Evolutionary conservation across 805 yeast species (phyloP), one percentile per base, ranked within the genome.

Genomic region (Torulaspora quercuum): DNA sequence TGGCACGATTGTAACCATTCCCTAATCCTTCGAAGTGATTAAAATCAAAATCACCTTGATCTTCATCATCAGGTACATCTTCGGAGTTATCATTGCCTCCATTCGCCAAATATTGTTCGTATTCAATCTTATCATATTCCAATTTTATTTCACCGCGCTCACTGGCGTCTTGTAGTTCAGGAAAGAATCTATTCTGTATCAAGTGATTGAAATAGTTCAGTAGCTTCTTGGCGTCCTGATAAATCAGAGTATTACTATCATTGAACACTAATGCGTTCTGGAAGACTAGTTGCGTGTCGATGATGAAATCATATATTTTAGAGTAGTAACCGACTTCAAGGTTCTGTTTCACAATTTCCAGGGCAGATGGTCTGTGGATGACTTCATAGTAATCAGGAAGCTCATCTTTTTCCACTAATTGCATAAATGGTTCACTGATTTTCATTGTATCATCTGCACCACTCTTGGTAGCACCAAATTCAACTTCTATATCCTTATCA

Each of bases 301-400:
- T 70, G 38, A 72, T 63, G 51, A 87, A 83, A 32, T 70, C 76
- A 23, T 72, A 74, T 39, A 86, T 69, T 25, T 73, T 71, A 3
- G 69, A 66, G 41, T 76, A 75, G 19, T 73, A 69, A 15, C 77
- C 75, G 11, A 59, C 61, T 11, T 73, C 73, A 27, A 88, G 53
- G 32, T 73, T 72, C 13, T 63, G 63, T 42, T 70, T 64, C 7
- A 90, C 74, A 20, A 75, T 68, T 34, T 69, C 71, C 50, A 90
- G 73, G 1, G 95, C 75, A 59, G 86, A 82, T 9, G 95, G 95
- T 36, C 72, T 67, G 45, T 76, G 72, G 28, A 90, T 79, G 5
- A 83, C 65, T 45, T 75, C 72, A 61, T 80, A 80, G 64, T 89
- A 89, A 51, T 84, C 95, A 1, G 95, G 95, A 50, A 82, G 81